These are phyloP conservation scores for Aspergillus sp. DNA, from an alignment of 2,329 filamentous ascomycete genomes.

Conservation along the genomic window DNA sequence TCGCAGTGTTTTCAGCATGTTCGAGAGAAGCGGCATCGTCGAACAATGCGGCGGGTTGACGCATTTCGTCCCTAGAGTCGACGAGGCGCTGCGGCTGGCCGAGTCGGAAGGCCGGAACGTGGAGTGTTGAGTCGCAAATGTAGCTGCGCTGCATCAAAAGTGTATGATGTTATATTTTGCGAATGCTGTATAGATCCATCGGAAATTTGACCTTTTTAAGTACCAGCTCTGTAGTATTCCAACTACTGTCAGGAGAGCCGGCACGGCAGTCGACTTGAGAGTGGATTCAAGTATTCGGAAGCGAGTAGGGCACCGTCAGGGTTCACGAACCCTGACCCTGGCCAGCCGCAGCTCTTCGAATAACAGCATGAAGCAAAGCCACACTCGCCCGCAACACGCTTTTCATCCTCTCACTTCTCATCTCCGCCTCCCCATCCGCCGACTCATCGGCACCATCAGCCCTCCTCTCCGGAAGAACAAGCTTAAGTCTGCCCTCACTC, in stretches of 20 bases:
- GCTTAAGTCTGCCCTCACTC: conserved; percentile 30
- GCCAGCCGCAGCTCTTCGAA: conserved; percentile 18
- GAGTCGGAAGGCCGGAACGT: conserved; percentile 55
- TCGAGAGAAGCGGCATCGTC: conserved; percentile 74
- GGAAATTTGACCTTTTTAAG: too few relatives aligned
- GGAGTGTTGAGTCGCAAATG: conserved; percentile 26
- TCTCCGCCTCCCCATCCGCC: conserved; percentile 8
- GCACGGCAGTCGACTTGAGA: too few relatives aligned
- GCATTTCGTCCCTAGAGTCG: conserved; percentile 74
- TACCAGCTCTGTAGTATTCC: too few relatives aligned
- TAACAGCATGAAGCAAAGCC: conserved; percentile 20
- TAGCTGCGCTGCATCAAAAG: too few relatives aligned
- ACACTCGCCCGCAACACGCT: conserved; percentile 24
- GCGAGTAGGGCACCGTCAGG: too few relatives aligned
- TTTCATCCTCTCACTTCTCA: conserved; percentile 9
- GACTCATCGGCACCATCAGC: conserved; percentile 10
- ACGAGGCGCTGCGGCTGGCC: conserved; percentile 71
- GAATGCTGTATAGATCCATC: too few relatives aligned
- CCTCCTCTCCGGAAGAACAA: conserved; percentile 18
- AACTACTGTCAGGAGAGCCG: too few relatives aligned
- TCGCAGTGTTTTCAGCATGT: conserved; percentile 58
- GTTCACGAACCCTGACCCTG: conserved; percentile 8
- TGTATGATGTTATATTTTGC: too few relatives aligned
- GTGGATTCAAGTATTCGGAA: too few relatives aligned
- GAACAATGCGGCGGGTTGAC: conserved; percentile 66